Evolutionary conservation across 2,329 filamentous ascomycete genomes (phyloP).

Genomic region (Cyanodermella asteris): DNA sequence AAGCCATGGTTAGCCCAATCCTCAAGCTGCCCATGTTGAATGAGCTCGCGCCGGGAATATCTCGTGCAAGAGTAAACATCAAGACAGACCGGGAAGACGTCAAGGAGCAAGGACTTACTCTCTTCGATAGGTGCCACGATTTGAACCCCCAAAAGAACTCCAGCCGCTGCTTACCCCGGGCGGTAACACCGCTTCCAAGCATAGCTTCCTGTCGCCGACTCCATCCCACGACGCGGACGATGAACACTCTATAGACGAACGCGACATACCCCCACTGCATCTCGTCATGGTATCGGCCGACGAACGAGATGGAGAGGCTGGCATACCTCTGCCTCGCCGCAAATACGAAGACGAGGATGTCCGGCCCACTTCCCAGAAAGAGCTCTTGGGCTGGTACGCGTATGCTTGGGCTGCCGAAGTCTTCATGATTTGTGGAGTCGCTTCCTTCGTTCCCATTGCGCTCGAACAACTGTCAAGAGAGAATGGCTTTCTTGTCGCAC

Average conservation of each 20-base stretch:
- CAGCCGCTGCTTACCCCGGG: too few relatives aligned
- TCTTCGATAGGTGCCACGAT: too few relatives aligned
- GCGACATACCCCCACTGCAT: conserved; percentile 7
- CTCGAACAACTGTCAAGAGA: conserved; percentile 84
- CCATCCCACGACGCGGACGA: conserved; percentile 49
- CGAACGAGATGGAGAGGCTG: conserved; percentile 11
- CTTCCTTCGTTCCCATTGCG: conserved; percentile 86
- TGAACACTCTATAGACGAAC: conserved; percentile 30
- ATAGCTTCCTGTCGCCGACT: conserved; percentile 31
- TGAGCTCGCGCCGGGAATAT: too few relatives aligned
- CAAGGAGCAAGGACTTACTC: too few relatives aligned
- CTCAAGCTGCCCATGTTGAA: too few relatives aligned
- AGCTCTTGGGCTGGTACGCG: conserved; percentile 84
- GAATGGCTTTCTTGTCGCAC: conserved; percentile 65
- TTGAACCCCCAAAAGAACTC: too few relatives aligned
- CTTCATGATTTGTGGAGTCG: conserved; percentile 76
- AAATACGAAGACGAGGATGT: conserved; percentile 69
- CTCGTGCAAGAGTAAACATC: too few relatives aligned
- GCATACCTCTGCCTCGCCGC: conserved; percentile 16
- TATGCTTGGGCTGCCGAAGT: conserved; percentile 94
- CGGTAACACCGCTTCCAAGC: too few relatives aligned
- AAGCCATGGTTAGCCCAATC: too few relatives aligned
- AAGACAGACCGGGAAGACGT: too few relatives aligned
- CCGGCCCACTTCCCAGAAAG: conserved; percentile 65
- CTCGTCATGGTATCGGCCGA: conserved; percentile 16